Evolutionary conservation across 2,329 filamentous ascomycete genomes (phyloP), one percentile per base, ranked within the genome.

Genomic region (Cladosporium sp.): DNA sequence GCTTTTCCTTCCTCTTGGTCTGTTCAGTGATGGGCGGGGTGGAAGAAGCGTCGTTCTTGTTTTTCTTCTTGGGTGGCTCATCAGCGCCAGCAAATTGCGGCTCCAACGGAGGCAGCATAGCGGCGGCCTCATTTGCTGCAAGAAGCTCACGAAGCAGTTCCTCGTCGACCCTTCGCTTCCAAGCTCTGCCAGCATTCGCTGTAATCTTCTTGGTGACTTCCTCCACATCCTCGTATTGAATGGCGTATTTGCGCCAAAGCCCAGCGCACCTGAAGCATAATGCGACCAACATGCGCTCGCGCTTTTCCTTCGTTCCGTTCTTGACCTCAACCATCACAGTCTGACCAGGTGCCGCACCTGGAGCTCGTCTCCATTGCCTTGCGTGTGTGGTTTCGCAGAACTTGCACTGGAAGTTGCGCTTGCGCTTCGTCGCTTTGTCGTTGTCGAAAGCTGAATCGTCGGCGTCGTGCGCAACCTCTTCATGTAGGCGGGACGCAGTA

Each of bases 361-460:
- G 95, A 14, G 95, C 95, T 66, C 94, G 87, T 65, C 95, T 87
- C 95, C 95, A 99, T 77, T 96, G 92, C 61, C 92, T 86, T 5
- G 93, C 97, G 65, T 85, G 84, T 67, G 90, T 90, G 2, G 88
- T 91, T 61, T 83, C 85, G 78, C 95, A 99, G 76, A 97, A 98
- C 76, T 97, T 97, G 85, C 95, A 99, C 70, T 92, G 85, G 74
- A 99, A 98, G 23, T 86, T 86, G 69, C 91, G 89, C 78, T 96
- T 96, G 76, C 89, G 90, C 67, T 88, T 84, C 3, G 80, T 79
- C 0, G 94, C 93, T 80, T 98, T 99, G 49, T 89, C 89, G 58
- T 88, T 89, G 76, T 99, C 95, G 73, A 97, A 99, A 2, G 95
- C 95, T 6, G 95, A 99, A 78, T 99, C 95, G 72, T 99, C 95